phyloP scores from a whole-genome alignment of 2,329 filamentous ascomycete species.

The Rhytidhysteron rufulum region DNA sequence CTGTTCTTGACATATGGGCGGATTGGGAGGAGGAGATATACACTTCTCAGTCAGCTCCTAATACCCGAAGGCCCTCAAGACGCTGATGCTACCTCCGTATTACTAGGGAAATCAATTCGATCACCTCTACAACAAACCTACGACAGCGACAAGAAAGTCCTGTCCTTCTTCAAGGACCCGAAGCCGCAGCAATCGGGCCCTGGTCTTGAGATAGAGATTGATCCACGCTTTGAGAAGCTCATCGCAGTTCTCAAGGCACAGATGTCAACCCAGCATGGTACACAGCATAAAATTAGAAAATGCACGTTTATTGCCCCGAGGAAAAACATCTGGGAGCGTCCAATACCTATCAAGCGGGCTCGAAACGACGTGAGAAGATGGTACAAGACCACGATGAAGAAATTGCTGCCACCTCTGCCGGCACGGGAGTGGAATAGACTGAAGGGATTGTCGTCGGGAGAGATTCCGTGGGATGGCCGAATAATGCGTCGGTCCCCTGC shows the following conservation, averaged over 20 bases:
- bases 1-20: conserved; percentile 56
- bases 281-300: conserved; percentile 21
- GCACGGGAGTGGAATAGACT: conserved; percentile 42
- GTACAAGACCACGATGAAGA: conserved; percentile 41
- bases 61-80: conserved; percentile 16
- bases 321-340: conserved; percentile 43
- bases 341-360: conserved; percentile 43
- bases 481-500: conserved; percentile 17
- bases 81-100: conserved; percentile 3
- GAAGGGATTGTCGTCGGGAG: conserved; percentile 35
- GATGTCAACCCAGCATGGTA: conserved; percentile 11
- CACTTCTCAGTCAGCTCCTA: conserved; percentile 34
- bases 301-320: conserved; percentile 34
- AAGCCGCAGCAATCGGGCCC: conserved; percentile 9
- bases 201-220: conserved; percentile 21
- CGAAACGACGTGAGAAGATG: conserved; percentile 42
- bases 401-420: conserved; percentile 44
- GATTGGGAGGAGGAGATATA: conserved; percentile 48
- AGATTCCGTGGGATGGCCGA: conserved; percentile 20
- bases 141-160: conserved; percentile 24
- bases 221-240: conserved; percentile 27
- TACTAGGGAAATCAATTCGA: conserved; percentile 3
- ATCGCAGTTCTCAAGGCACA: conserved; percentile 25
- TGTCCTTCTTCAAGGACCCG: conserved; percentile 30
- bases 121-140: conserved; percentile 34